These are phyloP conservation scores for Kazachstania psychrophila DNA, from an alignment of 805 yeast species.

Conservation along the genomic window DNA sequence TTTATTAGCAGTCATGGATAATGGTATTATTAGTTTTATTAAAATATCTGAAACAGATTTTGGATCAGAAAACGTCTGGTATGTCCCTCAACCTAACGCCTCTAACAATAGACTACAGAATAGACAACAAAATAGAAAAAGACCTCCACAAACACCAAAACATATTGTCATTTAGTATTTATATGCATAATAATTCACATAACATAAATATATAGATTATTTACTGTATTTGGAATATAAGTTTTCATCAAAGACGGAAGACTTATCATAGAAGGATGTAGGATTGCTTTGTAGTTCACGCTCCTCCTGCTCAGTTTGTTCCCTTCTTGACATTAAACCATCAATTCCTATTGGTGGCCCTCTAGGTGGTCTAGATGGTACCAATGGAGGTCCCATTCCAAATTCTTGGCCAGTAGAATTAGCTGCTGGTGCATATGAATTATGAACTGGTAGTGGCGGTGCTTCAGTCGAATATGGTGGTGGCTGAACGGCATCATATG, in stretches of 20 bases:
- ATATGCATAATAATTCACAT: not conserved
- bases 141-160: not conserved
- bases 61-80: slow-evolving; percentile 30
- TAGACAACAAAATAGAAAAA: not conserved
- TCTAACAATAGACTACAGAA: not conserved
- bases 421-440: not conserved
- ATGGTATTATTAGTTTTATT: slow-evolving; percentile 66
- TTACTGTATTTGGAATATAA: slow-evolving; percentile 34
- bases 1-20: slow-evolving; percentile 60
- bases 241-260: slow-evolving; percentile 42
- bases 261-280: slow-evolving; percentile 38
- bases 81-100: slow-evolving; percentile 10
- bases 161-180: too few species aligned
- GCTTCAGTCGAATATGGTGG: slow-evolving; percentile 2
- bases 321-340: slow-evolving; percentile 5
- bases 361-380: slow-evolving; percentile 4
- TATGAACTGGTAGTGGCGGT: not conserved
- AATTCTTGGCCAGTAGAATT: not conserved
- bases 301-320: slow-evolving; percentile 14
- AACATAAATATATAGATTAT: slow-evolving; percentile 1
- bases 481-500: not conserved
- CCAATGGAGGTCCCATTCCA: not conserved
- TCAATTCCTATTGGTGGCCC: slow-evolving; percentile 9
- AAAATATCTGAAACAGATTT: slow-evolving; percentile 44
- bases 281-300: slow-evolving; percentile 27